These are phyloP conservation scores for Clavispora vitiphila DNA, from an alignment of 805 yeast genomes.

Conservation along the genomic window DNA sequence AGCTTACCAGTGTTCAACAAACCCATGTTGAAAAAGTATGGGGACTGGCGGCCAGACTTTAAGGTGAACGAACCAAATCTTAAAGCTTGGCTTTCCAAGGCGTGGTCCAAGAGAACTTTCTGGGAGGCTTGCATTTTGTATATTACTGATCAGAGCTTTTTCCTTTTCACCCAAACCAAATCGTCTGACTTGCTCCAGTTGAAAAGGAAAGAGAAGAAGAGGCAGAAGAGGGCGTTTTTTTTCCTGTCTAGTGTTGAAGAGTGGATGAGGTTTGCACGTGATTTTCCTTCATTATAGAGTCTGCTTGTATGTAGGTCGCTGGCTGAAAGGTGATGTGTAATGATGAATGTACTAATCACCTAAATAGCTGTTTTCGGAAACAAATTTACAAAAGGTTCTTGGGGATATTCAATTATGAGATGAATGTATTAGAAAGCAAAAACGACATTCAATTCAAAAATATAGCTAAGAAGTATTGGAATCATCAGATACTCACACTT, in stretches of 20 bases:
- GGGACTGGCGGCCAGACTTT: slow-evolving; percentile 91
- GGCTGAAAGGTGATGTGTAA: too few species aligned
- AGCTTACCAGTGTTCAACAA: slow-evolving; percentile 76
- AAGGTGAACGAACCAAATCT: slow-evolving; percentile 85
- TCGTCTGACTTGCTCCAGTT: slow-evolving; percentile 10
- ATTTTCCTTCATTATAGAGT: too few species aligned
- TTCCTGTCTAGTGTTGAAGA: background rate
- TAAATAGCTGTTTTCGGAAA: too few species aligned
- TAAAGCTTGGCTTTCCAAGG: slow-evolving; percentile 76
- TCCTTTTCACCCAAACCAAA: slow-evolving; percentile 3
- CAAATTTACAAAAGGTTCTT: too few species aligned
- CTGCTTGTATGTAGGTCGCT: too few species aligned
- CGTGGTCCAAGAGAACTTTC: slow-evolving; percentile 69
- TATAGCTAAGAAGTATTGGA: too few species aligned
- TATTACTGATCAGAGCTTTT: background rate
- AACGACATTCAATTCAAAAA: too few species aligned
- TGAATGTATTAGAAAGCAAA: too few species aligned
- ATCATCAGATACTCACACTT: too few species aligned
- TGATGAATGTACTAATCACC: too few species aligned
- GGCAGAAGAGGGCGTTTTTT: background rate
- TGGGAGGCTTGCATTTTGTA: slow-evolving; percentile 45
- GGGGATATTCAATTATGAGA: too few species aligned
- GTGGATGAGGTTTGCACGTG: background rate
- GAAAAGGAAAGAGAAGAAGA: slow-evolving; percentile 5
- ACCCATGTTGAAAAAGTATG: slow-evolving; percentile 84